Evolutionary conservation across 1,284 basidiomycete genomes (phyloP).

Genomic region (Sphaerobolus stellatus): DNA sequence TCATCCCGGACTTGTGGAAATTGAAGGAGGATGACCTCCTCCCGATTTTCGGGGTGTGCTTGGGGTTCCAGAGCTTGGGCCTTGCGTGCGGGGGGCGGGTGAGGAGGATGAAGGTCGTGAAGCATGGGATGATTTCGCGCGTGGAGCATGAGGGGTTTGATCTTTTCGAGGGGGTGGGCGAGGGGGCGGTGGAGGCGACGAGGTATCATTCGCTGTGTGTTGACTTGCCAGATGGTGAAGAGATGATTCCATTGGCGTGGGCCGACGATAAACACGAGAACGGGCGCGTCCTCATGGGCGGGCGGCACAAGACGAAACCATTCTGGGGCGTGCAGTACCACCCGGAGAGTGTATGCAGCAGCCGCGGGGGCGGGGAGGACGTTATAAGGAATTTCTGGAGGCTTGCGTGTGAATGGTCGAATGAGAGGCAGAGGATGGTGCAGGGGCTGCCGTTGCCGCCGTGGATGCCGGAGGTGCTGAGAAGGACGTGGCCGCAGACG

Average conservation of each 20-base stretch:
- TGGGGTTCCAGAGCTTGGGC: constrained; percentile 90
- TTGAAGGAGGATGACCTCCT: constrained; percentile 50
- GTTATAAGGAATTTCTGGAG: constrained; percentile 74
- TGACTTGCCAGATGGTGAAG: constrained; percentile 49
- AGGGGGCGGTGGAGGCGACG: constrained; percentile 67
- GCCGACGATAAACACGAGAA: constrained; percentile 64
- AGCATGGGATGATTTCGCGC: constrained; percentile 79
- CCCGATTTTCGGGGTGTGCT: constrained; percentile 86
- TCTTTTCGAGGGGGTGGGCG: constrained; percentile 60
- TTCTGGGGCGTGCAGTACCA: constrained; percentile 97
- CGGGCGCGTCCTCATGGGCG: constrained; percentile 67
- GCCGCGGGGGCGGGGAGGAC: constrained; percentile 57
- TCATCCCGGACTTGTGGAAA: constrained; percentile 67
- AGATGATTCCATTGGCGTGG: constrained; percentile 70
- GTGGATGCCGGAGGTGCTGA: constrained; percentile 45
- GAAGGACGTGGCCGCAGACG: constrained; percentile 53
- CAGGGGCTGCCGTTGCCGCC: constrained; percentile 35
- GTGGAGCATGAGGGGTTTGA: constrained; percentile 57
- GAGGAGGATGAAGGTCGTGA: constrained; percentile 55
- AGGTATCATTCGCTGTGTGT: constrained; percentile 83
- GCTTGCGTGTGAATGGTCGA: constrained; percentile 57
- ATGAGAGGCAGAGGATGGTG: constrained; percentile 22
- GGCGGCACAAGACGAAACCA: constrained; percentile 63
- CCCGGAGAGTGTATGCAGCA: constrained; percentile 82
- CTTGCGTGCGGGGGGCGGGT: constrained; percentile 71